These are phyloP conservation scores for Ustilago hordei DNA, from an alignment of 1,284 basidiomycete species.

Conservation along the genomic window DNA sequence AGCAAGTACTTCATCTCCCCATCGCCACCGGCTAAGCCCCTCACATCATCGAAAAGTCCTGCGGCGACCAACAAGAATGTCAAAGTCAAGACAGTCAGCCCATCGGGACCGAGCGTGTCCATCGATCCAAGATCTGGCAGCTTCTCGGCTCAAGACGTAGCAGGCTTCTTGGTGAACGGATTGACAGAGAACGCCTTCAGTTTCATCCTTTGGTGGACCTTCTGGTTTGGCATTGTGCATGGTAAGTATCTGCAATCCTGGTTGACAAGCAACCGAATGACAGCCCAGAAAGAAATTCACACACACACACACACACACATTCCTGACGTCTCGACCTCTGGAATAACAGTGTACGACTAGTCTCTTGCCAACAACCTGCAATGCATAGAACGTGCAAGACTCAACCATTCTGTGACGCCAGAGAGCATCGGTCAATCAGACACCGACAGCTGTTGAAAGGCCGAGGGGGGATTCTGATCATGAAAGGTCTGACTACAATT, in stretches of 20 bases:
- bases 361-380: not conserved
- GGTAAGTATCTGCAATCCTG: conserved; percentile 47
- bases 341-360: not conserved
- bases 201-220: conserved; percentile 68
- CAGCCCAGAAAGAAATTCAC: not conserved
- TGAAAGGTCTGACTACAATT: conserved; percentile 6
- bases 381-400: not conserved
- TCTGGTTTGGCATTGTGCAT: conserved; percentile 66
- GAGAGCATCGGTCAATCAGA: not conserved
- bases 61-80: not conserved
- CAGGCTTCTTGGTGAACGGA: conserved; percentile 30
- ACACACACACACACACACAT: not conserved
- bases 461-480: not conserved
- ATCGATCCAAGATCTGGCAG: conserved; percentile 37
- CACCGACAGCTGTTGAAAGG: not conserved
- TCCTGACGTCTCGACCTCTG: not conserved
- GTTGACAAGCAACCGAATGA: not conserved
- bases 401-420: not conserved
- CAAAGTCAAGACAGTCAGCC: conserved; percentile 10
- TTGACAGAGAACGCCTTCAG: conserved; percentile 63
- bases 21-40: conserved; percentile 29
- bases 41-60: not conserved
- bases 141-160: conserved; percentile 26
- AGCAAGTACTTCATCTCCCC: conserved; percentile 53
- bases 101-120: conserved; percentile 2